Evolutionary conservation across 345 rosid species (phyloP).

Genomic region (Stellera chamaejasme): DNA sequence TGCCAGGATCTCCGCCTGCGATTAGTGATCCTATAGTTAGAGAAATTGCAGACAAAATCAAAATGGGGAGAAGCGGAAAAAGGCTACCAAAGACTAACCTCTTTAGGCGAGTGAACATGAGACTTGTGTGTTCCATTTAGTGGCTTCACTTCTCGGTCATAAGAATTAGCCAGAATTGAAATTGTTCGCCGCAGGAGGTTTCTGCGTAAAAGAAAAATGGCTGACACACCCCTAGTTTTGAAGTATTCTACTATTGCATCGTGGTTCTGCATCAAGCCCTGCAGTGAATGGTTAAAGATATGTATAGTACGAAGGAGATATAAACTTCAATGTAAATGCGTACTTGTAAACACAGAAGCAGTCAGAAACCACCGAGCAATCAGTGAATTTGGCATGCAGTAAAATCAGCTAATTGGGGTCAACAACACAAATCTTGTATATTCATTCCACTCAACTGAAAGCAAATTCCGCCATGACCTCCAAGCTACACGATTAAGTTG

Average conservation of each 20-base stretch:
- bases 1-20: slow-evolving; percentile 95
- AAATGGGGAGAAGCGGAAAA: neutral
- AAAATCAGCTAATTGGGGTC: too few relatives aligned
- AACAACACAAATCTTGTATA: too few relatives aligned
- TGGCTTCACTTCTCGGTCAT: slow-evolving; percentile 68
- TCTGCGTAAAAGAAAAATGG: slow-evolving; percentile 85
- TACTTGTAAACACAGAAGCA: too few relatives aligned
- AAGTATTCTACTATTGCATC: slow-evolving; percentile 81
- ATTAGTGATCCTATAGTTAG: slow-evolving; percentile 13
- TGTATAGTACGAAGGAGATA: too few relatives aligned
- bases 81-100: slow-evolving; percentile 35
- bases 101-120: slow-evolving; percentile 82
- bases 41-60: neutral
- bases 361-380: too few relatives aligned
- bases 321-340: too few relatives aligned
- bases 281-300: slow-evolving; percentile 12
- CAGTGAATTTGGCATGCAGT: too few relatives aligned
- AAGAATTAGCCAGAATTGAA: slow-evolving; percentile 89
- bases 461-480: too few relatives aligned
- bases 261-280: slow-evolving; percentile 90
- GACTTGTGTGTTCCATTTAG: slow-evolving; percentile 97
- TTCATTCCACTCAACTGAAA: too few relatives aligned
- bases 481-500: too few relatives aligned
- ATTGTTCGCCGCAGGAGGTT: slow-evolving; percentile 88
- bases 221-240: slow-evolving; percentile 72